phyloP scores from a whole-genome alignment of 331 rosid species.

The Quercus tomentella region DNA sequence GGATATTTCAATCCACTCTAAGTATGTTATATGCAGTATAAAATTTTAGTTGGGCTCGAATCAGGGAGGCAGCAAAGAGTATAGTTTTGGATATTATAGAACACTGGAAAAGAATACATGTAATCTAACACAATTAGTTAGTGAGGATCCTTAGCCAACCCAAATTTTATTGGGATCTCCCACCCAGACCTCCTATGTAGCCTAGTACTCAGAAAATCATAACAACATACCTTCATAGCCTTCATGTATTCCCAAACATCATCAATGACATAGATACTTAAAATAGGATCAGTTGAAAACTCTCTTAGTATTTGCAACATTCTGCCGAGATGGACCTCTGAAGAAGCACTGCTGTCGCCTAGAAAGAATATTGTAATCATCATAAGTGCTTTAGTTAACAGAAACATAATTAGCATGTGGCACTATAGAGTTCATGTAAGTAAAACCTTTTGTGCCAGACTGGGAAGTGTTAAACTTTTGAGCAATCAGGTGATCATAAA shows the following conservation, averaged over 20 bases:
- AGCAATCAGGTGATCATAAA: conserved; percentile 92
- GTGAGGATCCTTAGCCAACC: background rate
- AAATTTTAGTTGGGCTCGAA: no score
- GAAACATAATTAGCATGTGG: conserved; percentile 18
- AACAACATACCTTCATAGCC: conserved; percentile 73
- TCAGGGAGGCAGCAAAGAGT: no score
- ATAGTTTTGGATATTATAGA: no score
- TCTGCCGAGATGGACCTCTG: conserved; percentile 83
- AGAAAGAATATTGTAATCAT: conserved; percentile 22
- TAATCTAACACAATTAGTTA: no score
- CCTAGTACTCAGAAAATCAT: conserved; percentile 2
- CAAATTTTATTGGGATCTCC: background rate
- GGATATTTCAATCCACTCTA: no score
- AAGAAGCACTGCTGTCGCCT: conserved; percentile 69
- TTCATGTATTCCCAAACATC: conserved; percentile 99
- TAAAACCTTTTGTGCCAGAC: conserved; percentile 57
- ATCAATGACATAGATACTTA: conserved; percentile 87
- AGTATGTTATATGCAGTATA: no score
- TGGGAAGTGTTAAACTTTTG: conserved; percentile 77
- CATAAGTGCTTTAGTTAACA: conserved; percentile 14
- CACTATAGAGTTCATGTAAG: conserved; percentile 4
- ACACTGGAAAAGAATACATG: no score
- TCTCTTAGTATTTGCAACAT: conserved; percentile 91
- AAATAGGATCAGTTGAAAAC: conserved; percentile 84
- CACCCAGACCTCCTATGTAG: background rate